Evolutionary conservation across 345 rosid genomes (phyloP).

Genomic region (Brassica incana): DNA sequence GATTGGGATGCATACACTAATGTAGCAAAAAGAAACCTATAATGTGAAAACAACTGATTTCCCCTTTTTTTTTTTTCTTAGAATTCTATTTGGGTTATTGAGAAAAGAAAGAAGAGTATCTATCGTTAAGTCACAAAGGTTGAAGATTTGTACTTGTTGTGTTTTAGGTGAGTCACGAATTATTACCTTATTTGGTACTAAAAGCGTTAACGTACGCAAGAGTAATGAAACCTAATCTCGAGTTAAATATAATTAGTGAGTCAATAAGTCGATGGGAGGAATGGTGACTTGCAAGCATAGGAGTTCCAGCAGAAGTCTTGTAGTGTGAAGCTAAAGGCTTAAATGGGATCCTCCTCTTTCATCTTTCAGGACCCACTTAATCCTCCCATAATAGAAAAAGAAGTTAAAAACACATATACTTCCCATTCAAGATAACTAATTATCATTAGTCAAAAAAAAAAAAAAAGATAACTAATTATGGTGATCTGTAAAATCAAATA

Average conservation of each 20-base stretch:
- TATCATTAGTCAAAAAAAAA: not conserved
- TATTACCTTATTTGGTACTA: slow-evolving; percentile 4
- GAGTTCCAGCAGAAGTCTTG: slow-evolving; percentile 28
- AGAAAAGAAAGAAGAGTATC: not conserved
- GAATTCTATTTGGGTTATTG: not conserved
- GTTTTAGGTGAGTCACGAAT: slow-evolving; percentile 17
- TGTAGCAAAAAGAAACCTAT: not conserved
- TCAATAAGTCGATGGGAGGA: slow-evolving; percentile 22
- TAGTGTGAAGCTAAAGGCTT: slow-evolving; percentile 55
- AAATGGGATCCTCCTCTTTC: not conserved
- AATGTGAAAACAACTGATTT: not conserved
- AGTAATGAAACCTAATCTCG: not conserved
- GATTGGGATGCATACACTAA: not conserved
- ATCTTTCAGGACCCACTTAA: slow-evolving; percentile 26
- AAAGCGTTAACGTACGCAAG: slow-evolving; percentile 1
- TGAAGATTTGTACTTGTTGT: not conserved
- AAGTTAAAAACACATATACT: not conserved
- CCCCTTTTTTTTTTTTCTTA: not conserved
- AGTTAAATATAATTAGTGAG: slow-evolving; percentile 7
- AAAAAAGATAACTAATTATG: slow-evolving; percentile 1
- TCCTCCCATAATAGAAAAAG: not conserved
- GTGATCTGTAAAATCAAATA: not conserved
- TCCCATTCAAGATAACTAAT: not conserved
- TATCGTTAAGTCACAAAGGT: not conserved
- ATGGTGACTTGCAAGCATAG: slow-evolving; percentile 33